A percentile compares a stretch with the other conserved stretches of the same genome.
These are phyloP conservation scores for Erodium moschatum DNA, from an alignment of 441 rosid species.

Conservation along the genomic window DNA sequence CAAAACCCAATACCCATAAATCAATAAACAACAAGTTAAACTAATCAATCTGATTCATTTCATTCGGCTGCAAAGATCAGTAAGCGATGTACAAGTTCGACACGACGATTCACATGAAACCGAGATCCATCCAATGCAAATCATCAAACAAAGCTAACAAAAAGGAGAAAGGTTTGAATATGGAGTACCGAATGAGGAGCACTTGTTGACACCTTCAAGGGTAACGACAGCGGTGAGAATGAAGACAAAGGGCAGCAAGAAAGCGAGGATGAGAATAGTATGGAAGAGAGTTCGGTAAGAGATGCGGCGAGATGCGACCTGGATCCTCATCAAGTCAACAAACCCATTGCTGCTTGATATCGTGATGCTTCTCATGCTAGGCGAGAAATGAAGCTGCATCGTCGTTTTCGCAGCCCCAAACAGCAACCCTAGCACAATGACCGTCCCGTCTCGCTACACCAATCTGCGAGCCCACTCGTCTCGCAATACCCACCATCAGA, in stretches of 20 bases:
- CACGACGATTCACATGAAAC: neutral
- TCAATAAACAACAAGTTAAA: slow-evolving; percentile 6
- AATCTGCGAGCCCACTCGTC: neutral
- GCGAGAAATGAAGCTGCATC: slow-evolving; percentile 99
- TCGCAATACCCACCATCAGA: slow-evolving; percentile 19
- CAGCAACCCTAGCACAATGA: slow-evolving; percentile 22
- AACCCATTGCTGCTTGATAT: slow-evolving; percentile 86
- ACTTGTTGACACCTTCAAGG: slow-evolving; percentile 99
- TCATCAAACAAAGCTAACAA: neutral
- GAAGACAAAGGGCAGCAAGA: slow-evolving; percentile 94
- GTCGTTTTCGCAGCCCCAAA: slow-evolving; percentile 54
- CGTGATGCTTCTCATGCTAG: slow-evolving; percentile 99
- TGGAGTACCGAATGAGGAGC: slow-evolving; percentile 86
- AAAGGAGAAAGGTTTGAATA: neutral
- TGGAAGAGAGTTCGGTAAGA: slow-evolving; percentile 94
- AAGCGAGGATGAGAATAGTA: slow-evolving; percentile 88
- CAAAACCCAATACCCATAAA: slow-evolving; percentile 11
- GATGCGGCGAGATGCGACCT: slow-evolving; percentile 98
- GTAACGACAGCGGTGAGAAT: slow-evolving; percentile 93
- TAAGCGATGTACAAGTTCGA: too few species aligned
- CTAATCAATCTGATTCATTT: slow-evolving; percentile 6
- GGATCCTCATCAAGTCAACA: slow-evolving; percentile 98
- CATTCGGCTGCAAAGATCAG: neutral
- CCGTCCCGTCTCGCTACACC: slow-evolving; percentile 9
- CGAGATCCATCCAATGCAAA: slow-evolving; percentile 27